These are phyloP conservation scores for Camelina sativa DNA, from an alignment of 345 rosid genomes.

Conservation along the genomic window DNA sequence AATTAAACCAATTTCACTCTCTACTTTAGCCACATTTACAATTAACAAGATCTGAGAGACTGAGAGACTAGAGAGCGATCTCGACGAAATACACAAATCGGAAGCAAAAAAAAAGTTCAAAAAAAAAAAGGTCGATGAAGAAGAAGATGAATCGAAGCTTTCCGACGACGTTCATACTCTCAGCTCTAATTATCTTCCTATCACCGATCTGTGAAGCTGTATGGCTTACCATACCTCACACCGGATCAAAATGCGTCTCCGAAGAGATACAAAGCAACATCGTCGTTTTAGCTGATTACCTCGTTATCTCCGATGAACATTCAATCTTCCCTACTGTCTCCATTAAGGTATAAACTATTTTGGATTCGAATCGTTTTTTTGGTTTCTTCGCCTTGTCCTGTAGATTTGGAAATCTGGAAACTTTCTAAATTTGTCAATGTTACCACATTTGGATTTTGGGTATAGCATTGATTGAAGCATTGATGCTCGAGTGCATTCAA, in stretches of 20 bases:
- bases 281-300: slow-evolving; percentile 81
- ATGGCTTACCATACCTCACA: slow-evolving; percentile 73
- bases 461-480: too few species aligned
- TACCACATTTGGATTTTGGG: too few species aligned
- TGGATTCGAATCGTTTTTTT: too few species aligned
- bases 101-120: too few species aligned
- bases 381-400: too few species aligned
- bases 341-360: slow-evolving; percentile 54
- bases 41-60: slow-evolving; percentile 35
- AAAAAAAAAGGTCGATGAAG: slow-evolving; percentile 18
- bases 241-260: slow-evolving; percentile 90
- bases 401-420: too few species aligned
- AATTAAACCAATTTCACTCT: too few species aligned
- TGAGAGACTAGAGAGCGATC: too few species aligned
- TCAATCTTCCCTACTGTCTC: slow-evolving; percentile 59
- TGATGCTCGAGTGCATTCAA: too few species aligned
- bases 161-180: slow-evolving; percentile 27
- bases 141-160: slow-evolving; percentile 19
- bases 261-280: slow-evolving; percentile 84
- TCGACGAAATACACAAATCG: background rate
- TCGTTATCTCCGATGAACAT: slow-evolving; percentile 69
- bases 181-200: slow-evolving; percentile 16
- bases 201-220: slow-evolving; percentile 50
- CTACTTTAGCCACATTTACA: too few species aligned
- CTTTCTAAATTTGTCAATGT: too few species aligned